These are phyloP conservation scores for Lipomyces sp. DNA, from an alignment of 805 yeast species.

Conservation along the genomic window DNA sequence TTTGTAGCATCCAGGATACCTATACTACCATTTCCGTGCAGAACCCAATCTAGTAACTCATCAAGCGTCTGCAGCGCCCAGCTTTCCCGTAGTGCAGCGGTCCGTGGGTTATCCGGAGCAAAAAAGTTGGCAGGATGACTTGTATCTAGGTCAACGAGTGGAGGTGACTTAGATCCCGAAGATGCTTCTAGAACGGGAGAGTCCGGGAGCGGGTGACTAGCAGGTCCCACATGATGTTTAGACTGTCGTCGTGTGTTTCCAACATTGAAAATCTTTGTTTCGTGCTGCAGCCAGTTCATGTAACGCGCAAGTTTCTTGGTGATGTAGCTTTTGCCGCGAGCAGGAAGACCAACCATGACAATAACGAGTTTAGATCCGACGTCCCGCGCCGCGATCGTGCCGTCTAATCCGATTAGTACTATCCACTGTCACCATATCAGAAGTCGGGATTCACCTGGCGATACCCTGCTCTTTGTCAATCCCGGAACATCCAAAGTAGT, in stretches of 20 bases:
- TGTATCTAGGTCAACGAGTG: slow-evolving; percentile 21
- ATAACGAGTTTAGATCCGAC: slow-evolving; percentile 84
- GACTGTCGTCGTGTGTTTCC: slow-evolving; percentile 91
- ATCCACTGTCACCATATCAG: background rate
- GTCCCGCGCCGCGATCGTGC: slow-evolving; percentile 53
- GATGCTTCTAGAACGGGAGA: slow-evolving; percentile 28
- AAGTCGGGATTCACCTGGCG: slow-evolving; percentile 60
- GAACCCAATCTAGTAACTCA: slow-evolving; percentile 76
- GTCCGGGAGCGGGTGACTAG: slow-evolving; percentile 64
- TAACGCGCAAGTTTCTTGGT: slow-evolving; percentile 90
- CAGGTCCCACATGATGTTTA: slow-evolving; percentile 65
- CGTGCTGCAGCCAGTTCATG: slow-evolving; percentile 92
- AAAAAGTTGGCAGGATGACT: slow-evolving; percentile 83
- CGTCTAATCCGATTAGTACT: slow-evolving; percentile 29
- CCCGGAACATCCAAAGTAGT: slow-evolving; percentile 93
- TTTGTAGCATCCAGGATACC: slow-evolving; percentile 96
- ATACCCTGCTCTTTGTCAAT: slow-evolving; percentile 75
- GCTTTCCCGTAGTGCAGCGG: slow-evolving; percentile 73
- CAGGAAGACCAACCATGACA: slow-evolving; percentile 95
- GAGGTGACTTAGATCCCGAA: slow-evolving; percentile 9
- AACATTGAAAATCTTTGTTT: slow-evolving; percentile 88
- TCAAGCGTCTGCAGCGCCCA: slow-evolving; percentile 97
- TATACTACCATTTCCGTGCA: slow-evolving; percentile 83
- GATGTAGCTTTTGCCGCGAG: slow-evolving; percentile 91
- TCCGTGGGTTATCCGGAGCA: slow-evolving; percentile 72